Evolutionary conservation across 768 basidiomycete genomes (phyloP), one percentile per base, ranked within the genome.

Genomic region (Hygrocybe coccinea): DNA sequence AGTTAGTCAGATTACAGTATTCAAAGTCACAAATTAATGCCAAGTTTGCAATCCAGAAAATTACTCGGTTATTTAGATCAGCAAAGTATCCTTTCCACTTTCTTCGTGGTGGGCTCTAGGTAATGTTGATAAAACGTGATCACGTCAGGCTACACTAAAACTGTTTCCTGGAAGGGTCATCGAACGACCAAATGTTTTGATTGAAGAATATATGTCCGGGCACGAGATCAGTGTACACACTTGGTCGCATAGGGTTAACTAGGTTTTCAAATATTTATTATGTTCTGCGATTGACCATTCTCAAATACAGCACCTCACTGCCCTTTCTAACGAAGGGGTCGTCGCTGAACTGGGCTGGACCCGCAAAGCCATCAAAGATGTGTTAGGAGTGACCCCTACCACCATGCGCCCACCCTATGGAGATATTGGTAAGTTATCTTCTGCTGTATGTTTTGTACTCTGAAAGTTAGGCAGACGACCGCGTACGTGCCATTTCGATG

Each of bases 281-380:
- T 34, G 14, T 37, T 48, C 12, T n/a, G 34, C 17, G 9, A n/a
- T 33, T 35, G 37, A n/a, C 35, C 19, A 39, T 34, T 55, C n/a
- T n/a, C 50, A 67, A 34, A 56, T 33, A 52, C 56, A 86, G 86
- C 77, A 77, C 22, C 76, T 85, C 54, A 91, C 90, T 0, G 74
- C 79, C 37, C 74, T 90, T 59, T 85, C 89, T 41, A 97, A 81
- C 62, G 84, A 80, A 65, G 79, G 95, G 75, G 79, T 95, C 51
- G 91, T 97, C 14, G 95, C 93, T 19, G 94, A 97, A 71, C 76
- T 98, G 36, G 94, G 91, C 50, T 97, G 90, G 87, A 88, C 92
- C 52, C 87, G 87, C 54, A 84, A 89, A 70, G 84, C 85, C 50
- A 95, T 98, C 74, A 84, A 87, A 71, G 67, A 66, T 1, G 80